Base-by-base conservation (phyloP, 2,329 filamentous ascomycete species). In the Fusarium pilosicola region DNA sequence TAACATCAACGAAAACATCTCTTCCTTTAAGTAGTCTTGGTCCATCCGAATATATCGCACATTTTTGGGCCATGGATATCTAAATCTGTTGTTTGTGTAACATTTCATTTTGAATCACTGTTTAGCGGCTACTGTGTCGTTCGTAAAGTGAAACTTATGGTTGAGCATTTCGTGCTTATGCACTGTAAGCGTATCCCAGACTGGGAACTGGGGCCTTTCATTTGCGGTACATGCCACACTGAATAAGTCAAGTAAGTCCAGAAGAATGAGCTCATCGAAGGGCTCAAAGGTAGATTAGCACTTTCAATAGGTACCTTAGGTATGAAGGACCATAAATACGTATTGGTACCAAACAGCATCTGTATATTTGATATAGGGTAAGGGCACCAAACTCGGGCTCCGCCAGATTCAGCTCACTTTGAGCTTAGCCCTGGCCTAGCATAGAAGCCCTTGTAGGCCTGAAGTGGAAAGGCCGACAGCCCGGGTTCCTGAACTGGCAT, bases 401-500 rank as follows among this genome's bases (percentile, higher is more conserved):
- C 11, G n/a, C 24, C 26, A 55, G 34, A 24, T 28, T 18, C 30
- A 28, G 26, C 22, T 42, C 41, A 46, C 32, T 39, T 63, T 58
- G 20, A 56, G 57, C 54, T 15, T 34, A 34, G 32, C 32, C 32
- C 15, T 34, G 32, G 32, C 14, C 46, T 65, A 52, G 54, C 28
- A 68, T 57, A 34, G 57, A 41, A 41, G 20, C 24, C 45, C 55
- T 57, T 22, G 34, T n/a, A 41, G 39, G 49, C 49, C 45, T 45
- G 38, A 30, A 65, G 56, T 34, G 65, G 67, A 56, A 70, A 65
- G 51, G 32, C 49, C 32, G 32, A 26, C n/a, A 52, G n/a, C 9
- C 39, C 67, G 38, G 30, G 66, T 74, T 51, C 65, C 56, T 67
- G 61, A 62, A 44, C 54, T 59, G 68, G 46, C 67, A 62, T 71